Evolutionary conservation across 352 stramenopile genomes (phyloP), one percentile per base, ranked within the genome.

Genomic region (Phytophthora chlamydospora): DNA sequence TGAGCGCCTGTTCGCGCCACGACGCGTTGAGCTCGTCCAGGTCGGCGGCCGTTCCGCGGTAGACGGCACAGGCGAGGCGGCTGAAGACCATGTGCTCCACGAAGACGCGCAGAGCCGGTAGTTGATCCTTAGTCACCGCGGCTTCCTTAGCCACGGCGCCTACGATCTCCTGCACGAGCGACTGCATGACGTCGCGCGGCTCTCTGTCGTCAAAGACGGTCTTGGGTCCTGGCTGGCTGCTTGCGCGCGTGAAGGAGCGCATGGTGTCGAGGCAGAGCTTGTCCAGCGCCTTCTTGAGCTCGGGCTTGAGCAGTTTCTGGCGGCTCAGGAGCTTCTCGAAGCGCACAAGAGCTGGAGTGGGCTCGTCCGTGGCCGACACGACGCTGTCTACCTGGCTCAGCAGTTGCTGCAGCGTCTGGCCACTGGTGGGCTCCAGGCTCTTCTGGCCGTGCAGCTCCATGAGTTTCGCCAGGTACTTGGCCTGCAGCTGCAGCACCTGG

Each of bases 51-150:
- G 73, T 74, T 9, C 68, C 62, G 12, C 74, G 68, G 63, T 90
- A 91, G 67, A 80, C 91, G 16, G 78, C 82, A 34, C 75, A 78
- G 2, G 75, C 83, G 24, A 95, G 68, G 11, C 85, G 83, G 19
- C 64, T 79, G 51, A 87, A 91, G 14, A 92, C 73, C 80, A 93
- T 89, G 47, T 92, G 78, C 65, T 92, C 82, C 40, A 91, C 71
- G 29, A 91, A 83, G 40, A 76, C 55, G 24, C 58, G 71, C 3
- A 91, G 66, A 4, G 75, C 59, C 0, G 53, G 49, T 0, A 67
- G 59, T 3, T 72, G 58, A 1, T 19, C 45, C 13, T 75, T 63
- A 2, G 62, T 48, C 19, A 88, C 41, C 31, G 62, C 72, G 9
- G 68, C 77, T 24, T 81, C 72, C 10, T 58, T 61, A 3, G 78